Conservation (phyloP, 176 grass and related monocot genomes). For the Eleusine indica region DNA sequence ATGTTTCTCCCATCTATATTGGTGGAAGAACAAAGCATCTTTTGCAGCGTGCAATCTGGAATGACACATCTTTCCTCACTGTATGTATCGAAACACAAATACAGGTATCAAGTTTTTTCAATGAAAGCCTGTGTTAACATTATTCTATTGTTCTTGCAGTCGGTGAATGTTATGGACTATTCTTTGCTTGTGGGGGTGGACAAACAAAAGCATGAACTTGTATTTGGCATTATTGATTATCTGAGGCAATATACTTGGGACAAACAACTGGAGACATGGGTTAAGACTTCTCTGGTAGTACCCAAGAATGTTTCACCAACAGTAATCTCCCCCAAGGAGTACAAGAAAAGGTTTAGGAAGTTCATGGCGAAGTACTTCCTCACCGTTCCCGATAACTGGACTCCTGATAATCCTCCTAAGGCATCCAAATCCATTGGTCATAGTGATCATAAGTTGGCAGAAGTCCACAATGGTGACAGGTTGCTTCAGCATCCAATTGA, state of each 20-base stretch:
- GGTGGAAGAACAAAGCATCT: slow-evolving; percentile 93
- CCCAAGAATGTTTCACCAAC: slow-evolving; percentile 83
- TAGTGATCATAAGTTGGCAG: slow-evolving; percentile 45
- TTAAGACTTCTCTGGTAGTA: slow-evolving; percentile 84
- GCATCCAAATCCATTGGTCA: slow-evolving; percentile 61
- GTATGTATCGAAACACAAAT: slow-evolving; percentile 58
- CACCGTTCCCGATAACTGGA: slow-evolving; percentile 76
- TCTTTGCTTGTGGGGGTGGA: slow-evolving; percentile 94
- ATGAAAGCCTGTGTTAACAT: slow-evolving; percentile 26
- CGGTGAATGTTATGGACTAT: slow-evolving; percentile 92
- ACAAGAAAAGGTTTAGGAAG: slow-evolving; percentile 91
- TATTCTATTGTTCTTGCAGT: slow-evolving; percentile 58
- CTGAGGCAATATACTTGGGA: slow-evolving; percentile 94
- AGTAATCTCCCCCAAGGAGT: slow-evolving; percentile 78
- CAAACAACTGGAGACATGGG: slow-evolving; percentile 94
- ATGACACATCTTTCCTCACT: slow-evolving; percentile 93
- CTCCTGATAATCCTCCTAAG: slow-evolving; percentile 53
- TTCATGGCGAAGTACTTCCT: slow-evolving; percentile 85
- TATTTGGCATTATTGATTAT: slow-evolving; percentile 96
- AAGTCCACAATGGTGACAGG: slow-evolving; percentile 45
- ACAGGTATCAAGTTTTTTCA: slow-evolving; percentile 39
- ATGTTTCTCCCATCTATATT: slow-evolving; percentile 85
- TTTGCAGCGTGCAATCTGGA: slow-evolving; percentile 96
- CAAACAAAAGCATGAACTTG: slow-evolving; percentile 74
- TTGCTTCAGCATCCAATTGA: slow-evolving; percentile 45